Conservation (phyloP, 768 basidiomycete species). For the Chalciporus piperatus region DNA sequence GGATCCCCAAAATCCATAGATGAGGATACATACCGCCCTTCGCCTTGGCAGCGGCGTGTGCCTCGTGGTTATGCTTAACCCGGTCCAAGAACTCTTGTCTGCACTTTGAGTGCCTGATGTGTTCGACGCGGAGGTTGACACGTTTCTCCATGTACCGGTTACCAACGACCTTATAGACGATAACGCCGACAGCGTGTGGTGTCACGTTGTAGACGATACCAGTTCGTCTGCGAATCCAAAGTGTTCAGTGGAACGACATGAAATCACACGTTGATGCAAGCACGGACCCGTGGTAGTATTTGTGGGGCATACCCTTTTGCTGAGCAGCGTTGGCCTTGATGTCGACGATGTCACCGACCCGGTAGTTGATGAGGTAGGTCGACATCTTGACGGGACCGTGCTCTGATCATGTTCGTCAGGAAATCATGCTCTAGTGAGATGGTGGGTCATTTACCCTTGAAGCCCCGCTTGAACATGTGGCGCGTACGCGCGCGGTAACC, state of each 20-base stretch:
- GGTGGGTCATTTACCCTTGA: conserved; percentile 72
- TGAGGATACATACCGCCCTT: conserved; percentile 65
- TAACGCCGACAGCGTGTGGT: conserved; percentile 90
- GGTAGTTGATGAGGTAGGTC: conserved; percentile 91
- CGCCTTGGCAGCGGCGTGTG: conserved; percentile 82
- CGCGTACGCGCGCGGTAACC: conserved; percentile 99
- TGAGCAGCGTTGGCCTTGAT: conserved; percentile 99
- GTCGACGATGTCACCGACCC: conserved; percentile 97
- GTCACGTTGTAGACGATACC: conserved; percentile 99
- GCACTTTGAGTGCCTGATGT: conserved; percentile 95
- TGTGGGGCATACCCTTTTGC: conserved; percentile 99
- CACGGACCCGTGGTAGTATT: conserved; percentile 95
- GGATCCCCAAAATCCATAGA: background rate
- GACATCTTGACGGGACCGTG: conserved; percentile 89
- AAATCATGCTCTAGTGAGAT: conserved; percentile 4
- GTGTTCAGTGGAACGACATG: background rate
- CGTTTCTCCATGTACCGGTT: conserved; percentile 99
- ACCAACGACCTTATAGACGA: conserved; percentile 97
- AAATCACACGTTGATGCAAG: no score
- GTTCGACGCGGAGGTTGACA: conserved; percentile 96
- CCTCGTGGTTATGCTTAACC: conserved; percentile 86
- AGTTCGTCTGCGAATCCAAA: conserved; percentile 65
- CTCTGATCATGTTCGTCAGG: conserved; percentile 45
- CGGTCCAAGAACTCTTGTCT: conserved; percentile 96
- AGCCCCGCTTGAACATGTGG: conserved; percentile 99